These are phyloP conservation scores for Leccinellum rugosiceps DNA, from an alignment of 768 basidiomycete genomes.

Conservation along the genomic window DNA sequence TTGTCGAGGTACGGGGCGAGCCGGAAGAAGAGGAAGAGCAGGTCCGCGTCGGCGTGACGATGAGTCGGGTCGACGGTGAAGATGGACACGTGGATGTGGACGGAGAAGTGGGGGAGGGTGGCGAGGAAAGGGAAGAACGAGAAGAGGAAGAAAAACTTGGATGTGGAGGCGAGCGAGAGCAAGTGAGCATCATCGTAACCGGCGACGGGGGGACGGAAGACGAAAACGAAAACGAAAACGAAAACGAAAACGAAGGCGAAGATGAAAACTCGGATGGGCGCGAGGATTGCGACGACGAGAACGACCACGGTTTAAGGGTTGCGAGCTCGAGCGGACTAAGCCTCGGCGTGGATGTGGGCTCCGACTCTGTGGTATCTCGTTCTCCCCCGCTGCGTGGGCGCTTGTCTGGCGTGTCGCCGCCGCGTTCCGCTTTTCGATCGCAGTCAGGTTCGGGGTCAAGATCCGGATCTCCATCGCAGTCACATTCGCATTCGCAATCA, in stretches of 20 bases:
- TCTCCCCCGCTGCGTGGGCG: not conserved
- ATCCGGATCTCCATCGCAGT: not conserved
- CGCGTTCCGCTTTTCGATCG: not conserved
- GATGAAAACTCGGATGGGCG: not conserved
- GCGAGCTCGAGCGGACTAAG: not conserved
- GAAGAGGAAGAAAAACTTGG: not conserved
- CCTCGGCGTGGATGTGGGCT: not conserved
- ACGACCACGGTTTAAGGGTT: not conserved
- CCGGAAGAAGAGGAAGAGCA: not conserved
- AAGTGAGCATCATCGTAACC: not conserved
- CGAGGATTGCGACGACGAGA: no score
- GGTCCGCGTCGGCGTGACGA: conserved; percentile 12
- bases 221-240: not conserved
- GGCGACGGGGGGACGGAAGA: not conserved
- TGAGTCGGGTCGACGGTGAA: conserved; percentile 13
- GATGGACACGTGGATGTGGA: not conserved
- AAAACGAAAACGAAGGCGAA: not conserved
- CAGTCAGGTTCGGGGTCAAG: conserved; percentile 1
- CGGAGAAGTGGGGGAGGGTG: not conserved
- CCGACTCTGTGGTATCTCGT: not conserved
- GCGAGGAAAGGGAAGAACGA: not conserved
- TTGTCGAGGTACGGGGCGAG: not conserved
- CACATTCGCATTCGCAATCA: conserved; percentile 2
- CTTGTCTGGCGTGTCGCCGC: not conserved
- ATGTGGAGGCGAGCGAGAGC: not conserved